Base-by-base conservation (phyloP, 805 yeast genomes). In the Candida dajiaensis region DNA sequence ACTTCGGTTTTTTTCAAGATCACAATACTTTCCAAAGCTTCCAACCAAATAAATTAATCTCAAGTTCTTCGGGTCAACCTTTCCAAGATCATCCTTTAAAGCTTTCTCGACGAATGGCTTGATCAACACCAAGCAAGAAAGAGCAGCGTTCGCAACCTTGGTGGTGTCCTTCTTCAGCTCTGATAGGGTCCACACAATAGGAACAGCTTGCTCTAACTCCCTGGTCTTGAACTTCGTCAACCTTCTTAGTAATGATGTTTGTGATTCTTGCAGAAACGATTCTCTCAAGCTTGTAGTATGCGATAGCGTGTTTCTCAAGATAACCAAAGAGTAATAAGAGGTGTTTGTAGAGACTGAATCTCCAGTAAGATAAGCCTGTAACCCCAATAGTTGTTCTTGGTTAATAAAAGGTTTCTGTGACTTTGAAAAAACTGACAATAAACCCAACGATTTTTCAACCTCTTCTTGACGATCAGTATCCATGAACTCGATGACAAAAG, bases 191-290 rank as follows among this genome's bases (percentile, higher is more conserved):
- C 89, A 81, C 4, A 79, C 64, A 47, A 87, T 72, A 1, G 89
- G 89, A 61, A 87, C 74, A 0, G 92, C 95, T 56, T 81, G 82
- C n/a, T 77, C 77, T 9, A 87, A 62, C 53, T 86, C 94, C 47
- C 61, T 69, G 0, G 73, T 71, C 43, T 72, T 76, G 64, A 83
- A 76, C 50, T 77, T 82, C 2, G 90, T 81, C 28, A 87, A 61
- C 28, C 77, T 66, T 29, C 68, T 68, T 50, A 85, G 58, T n/a
- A 87, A 55, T 2, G 77, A 69, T 0, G 69, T 56, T 57, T 79
- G 83, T 15, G 81, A 70, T 10, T 71, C 73, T 20, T 61, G 50
- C 23, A 80, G 55, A 54, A 81, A 83, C 3, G 68, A 71, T 0
- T 76, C 72, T 41, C 81, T 73, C 40, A 85, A 65, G 6, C 75